These are phyloP conservation scores for Lipomyces sp. DNA, from an alignment of 805 yeast species.

Conservation along the genomic window DNA sequence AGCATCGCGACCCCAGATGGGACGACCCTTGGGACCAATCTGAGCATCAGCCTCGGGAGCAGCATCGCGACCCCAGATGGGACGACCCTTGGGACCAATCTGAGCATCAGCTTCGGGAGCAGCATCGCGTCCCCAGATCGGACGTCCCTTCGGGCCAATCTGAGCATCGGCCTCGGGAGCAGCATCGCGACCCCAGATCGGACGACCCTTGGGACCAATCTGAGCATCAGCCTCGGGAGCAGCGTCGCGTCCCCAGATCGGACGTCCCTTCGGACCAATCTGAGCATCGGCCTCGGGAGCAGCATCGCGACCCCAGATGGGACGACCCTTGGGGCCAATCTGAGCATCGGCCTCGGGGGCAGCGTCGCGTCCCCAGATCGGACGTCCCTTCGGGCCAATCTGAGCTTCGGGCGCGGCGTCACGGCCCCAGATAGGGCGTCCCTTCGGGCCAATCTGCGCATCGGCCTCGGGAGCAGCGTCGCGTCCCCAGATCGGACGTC, in stretches of 20 bases:
- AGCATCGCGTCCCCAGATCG: constrained; percentile 5
- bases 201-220: constrained; percentile 3
- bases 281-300: constrained; percentile 3
- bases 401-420: constrained; percentile 20
- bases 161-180: constrained; percentile 5
- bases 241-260: constrained; percentile 4
- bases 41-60: constrained; percentile 12
- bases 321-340: neutral
- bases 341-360: constrained; percentile 10
- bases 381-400: constrained; percentile 8
- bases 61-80: constrained; percentile 11
- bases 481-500: neutral
- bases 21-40: constrained; percentile 1
- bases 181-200: constrained; percentile 5
- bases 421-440: constrained; percentile 19
- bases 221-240: constrained; percentile 4
- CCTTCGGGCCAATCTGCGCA: constrained; percentile 1
- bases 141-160: constrained; percentile 1
- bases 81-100: constrained; percentile 3
- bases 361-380: constrained; percentile 12
- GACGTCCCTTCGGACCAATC: neutral
- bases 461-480: constrained; percentile 6
- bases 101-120: constrained; percentile 6
- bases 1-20: constrained; percentile 13
- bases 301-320: constrained; percentile 3